Base-by-base conservation (phyloP, 1,139 yeast genomes). In the Candida gigantensis region DNA sequence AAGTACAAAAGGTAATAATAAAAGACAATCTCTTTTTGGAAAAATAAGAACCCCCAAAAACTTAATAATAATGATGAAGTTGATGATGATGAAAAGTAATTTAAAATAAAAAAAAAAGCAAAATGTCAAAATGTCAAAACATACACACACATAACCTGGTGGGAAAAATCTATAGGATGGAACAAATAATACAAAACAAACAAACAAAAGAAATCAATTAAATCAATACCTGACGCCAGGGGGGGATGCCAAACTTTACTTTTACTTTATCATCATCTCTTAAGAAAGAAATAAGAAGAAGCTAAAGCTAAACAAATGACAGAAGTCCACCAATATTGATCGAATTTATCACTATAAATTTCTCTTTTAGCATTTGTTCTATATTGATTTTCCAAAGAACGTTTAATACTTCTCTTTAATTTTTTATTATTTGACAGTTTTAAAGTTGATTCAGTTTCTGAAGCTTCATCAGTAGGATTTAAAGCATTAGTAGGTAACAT, bases 401-500 rank as follows among this genome's bases (percentile, higher is more conserved):
- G 74, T 57, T 77, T 81, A 37, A 86, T 74, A 44, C 70, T 62
- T 34, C 58, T 62, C 50, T 76, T 66, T 61, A 34, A 58, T 62
- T 49, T 75, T 65, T 11, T 23, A 23, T 6, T n/a, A 18, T 7
- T 18, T 18, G 19, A 18, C 7, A 5, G 7, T 18, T 30, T 21
- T 45, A 76, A 57, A 13, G 71, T 66, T 11, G 68, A 49, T 33
- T 57, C 58, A 20, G 72, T 61, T 32, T 64, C 65, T 15, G 67
- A 64, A 2, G 68, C 66, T 6, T 54, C 55, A 32, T 71, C 70
- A 3, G 96, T 87, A 19, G 97, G 97, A 59, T 89, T 90, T 72
- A 92, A 69, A 1, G 97, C 90, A 39, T 62, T 65, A 1, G 98
- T 92, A 15, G 98, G 98, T 46, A 92, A 77, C 98, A 92, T 92